Evolutionary conservation across 2,329 filamentous ascomycete species (phyloP).

Genomic region (Trichoderma sp.): DNA sequence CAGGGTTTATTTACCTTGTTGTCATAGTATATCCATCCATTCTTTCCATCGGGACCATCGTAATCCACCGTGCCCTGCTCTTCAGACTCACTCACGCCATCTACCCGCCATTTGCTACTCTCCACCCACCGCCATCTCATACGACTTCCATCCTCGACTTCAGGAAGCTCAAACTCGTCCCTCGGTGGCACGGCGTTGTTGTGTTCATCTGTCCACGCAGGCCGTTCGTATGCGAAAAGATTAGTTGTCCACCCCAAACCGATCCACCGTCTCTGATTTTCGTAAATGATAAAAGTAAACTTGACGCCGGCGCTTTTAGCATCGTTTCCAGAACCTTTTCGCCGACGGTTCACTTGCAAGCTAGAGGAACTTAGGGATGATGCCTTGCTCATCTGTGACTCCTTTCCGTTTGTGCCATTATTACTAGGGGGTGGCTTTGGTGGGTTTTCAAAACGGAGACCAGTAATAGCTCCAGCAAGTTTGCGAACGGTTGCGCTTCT

Average conservation of each 20-base stretch:
- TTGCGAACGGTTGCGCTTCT: conserved; percentile 74
- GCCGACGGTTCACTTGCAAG: conserved; percentile 32
- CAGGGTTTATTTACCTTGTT: conserved; percentile 68
- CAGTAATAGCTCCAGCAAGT: conserved; percentile 72
- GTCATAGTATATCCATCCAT: conserved; percentile 97
- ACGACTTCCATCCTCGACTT: conserved; percentile 59
- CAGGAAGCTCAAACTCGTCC: conserved; percentile 65
- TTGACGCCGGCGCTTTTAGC: conserved; percentile 76
- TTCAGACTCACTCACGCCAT: conserved; percentile 66
- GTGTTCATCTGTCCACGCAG: conserved; percentile 95
- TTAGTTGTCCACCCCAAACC: conserved; percentile 93
- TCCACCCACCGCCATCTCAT: conserved; percentile 75
- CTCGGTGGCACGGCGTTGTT: conserved; percentile 76
- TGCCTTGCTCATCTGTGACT: conserved; percentile 51
- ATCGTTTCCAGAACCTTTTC: conserved; percentile 34
- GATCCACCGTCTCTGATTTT: conserved; percentile 95
- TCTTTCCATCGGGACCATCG: conserved; percentile 61
- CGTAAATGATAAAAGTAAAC: conserved; percentile 95
- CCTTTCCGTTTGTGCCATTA: conserved; percentile 28
- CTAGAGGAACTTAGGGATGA: conserved; percentile 26
- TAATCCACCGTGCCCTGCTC: conserved; percentile 47
- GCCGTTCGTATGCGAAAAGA: conserved; percentile 85
- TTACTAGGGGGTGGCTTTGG: conserved; percentile 32
- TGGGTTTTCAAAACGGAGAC: conserved; percentile 68
- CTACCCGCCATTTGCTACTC: conserved; percentile 83